phyloP scores from a whole-genome alignment of 2,329 filamentous ascomycete genomes.

The Neopestalotiopsis rosae region DNA sequence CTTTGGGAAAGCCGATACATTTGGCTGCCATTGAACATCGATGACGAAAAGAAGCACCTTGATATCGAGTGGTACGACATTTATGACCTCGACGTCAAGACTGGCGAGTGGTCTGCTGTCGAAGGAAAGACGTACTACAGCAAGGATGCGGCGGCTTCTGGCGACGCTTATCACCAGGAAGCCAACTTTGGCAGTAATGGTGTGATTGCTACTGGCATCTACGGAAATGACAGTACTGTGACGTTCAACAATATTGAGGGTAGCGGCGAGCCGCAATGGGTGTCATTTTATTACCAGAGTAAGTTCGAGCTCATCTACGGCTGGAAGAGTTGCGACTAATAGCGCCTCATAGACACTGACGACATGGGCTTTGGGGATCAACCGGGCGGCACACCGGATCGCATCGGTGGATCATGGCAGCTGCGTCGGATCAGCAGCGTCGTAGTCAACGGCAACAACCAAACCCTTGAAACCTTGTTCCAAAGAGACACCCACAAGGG shows the following conservation, averaged over 20 bases:
- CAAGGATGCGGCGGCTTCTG: conserved; percentile 48
- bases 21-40: conserved; percentile 59
- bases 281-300: conserved; percentile 63
- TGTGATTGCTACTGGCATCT: conserved; percentile 56
- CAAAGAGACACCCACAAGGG: conserved; percentile 64
- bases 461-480: conserved; percentile 54
- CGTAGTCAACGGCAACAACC: conserved; percentile 58
- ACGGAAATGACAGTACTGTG: conserved; percentile 59
- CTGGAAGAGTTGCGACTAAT: conserved; percentile 6
- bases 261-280: conserved; percentile 57
- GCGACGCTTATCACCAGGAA: conserved; percentile 59
- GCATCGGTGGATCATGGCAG: conserved; percentile 65
- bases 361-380: conserved; percentile 65
- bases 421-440: conserved; percentile 65
- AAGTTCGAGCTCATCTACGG: conserved; percentile 1
- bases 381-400: conserved; percentile 61
- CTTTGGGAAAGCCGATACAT: conserved; percentile 63
- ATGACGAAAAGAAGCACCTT: conserved; percentile 56
- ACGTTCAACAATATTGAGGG: conserved; percentile 56
- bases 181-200: conserved; percentile 56
- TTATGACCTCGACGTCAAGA: conserved; percentile 59
- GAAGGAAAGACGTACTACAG: conserved; percentile 53
- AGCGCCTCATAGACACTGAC: conserved; percentile 48
- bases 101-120: conserved; percentile 52
- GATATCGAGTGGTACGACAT: conserved; percentile 59